These are phyloP conservation scores for Lentinus tigrinus DNA, from an alignment of 768 basidiomycete genomes.

Conservation along the genomic window DNA sequence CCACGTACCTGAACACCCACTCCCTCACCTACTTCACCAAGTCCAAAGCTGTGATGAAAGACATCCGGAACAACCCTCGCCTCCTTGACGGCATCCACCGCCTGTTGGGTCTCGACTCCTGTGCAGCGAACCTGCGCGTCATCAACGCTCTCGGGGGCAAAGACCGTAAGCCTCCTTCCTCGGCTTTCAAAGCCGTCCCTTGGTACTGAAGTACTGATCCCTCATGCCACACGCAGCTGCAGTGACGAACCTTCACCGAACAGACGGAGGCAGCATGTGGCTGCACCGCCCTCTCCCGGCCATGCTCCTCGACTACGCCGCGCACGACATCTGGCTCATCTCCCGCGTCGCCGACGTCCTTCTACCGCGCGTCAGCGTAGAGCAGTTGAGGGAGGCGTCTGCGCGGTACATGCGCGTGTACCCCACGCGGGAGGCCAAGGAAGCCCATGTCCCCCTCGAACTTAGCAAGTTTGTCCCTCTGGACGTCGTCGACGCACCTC, in stretches of 20 bases:
- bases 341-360: slow-evolving; percentile 26
- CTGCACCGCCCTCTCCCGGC: slow-evolving; percentile 31
- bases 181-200: not conserved
- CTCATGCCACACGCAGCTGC: slow-evolving; percentile 20
- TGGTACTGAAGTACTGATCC: too few relatives aligned
- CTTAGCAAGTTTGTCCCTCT: not conserved
- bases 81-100: slow-evolving; percentile 28
- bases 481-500: not conserved
- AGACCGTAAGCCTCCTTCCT: slow-evolving; percentile 28
- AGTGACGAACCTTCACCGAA: slow-evolving; percentile 34
- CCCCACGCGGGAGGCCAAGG: not conserved
- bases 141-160: slow-evolving; percentile 24
- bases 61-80: not conserved
- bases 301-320: slow-evolving; percentile 35
- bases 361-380: slow-evolving; percentile 21
- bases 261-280: slow-evolving; percentile 30
- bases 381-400: not conserved
- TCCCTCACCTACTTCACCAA: slow-evolving; percentile 22
- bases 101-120: slow-evolving; percentile 33
- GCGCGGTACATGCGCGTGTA: slow-evolving; percentile 1
- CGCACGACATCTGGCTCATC: slow-evolving; percentile 38
- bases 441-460: not conserved
- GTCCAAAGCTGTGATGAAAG: not conserved
- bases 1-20: not conserved
- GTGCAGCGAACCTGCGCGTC: slow-evolving; percentile 21